Evolutionary conservation across 2,329 filamentous ascomycete species (phyloP).

Genomic region (Xylaria sp.): DNA sequence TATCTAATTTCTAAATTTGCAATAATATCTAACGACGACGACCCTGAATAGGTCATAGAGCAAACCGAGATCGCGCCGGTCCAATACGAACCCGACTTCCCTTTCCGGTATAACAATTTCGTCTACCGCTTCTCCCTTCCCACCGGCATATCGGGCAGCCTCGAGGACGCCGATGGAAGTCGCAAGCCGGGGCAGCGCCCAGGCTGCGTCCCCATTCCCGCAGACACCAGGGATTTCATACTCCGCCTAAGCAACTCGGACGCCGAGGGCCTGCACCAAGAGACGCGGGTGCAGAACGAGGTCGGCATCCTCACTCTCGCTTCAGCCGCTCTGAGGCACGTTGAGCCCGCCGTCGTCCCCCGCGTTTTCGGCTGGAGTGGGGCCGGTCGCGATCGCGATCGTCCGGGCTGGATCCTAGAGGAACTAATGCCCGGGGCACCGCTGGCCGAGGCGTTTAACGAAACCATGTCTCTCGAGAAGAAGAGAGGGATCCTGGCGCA

Average conservation of each 20-base stretch:
- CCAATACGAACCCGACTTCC: conserved; percentile 1
- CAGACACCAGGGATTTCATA: conserved; percentile 6
- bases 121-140: conserved; percentile 9
- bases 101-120: conserved; percentile 12
- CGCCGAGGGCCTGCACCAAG: conserved; percentile 4
- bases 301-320: conserved; percentile 6
- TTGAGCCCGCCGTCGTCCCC: conserved; percentile 1
- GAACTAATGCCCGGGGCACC: conserved; percentile 4
- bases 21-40: too few relatives aligned
- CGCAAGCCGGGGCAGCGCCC: neutral
- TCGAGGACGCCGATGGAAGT: neutral
- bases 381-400: neutral
- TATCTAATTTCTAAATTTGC: too few relatives aligned
- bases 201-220: conserved; percentile 12
- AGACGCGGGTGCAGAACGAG: conserved; percentile 12
- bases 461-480: conserved; percentile 1
- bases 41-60: conserved; percentile 4
- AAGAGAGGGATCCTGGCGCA: conserved; percentile 8
- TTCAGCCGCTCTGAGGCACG: neutral
- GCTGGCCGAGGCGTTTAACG: neutral
- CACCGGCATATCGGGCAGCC: neutral
- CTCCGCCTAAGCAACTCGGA: conserved; percentile 7
- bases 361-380: conserved; percentile 1
- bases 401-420: conserved; percentile 3
- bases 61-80: conserved; percentile 16